Conservation (phyloP, 345 rosid species). For the Punica granatum region DNA sequence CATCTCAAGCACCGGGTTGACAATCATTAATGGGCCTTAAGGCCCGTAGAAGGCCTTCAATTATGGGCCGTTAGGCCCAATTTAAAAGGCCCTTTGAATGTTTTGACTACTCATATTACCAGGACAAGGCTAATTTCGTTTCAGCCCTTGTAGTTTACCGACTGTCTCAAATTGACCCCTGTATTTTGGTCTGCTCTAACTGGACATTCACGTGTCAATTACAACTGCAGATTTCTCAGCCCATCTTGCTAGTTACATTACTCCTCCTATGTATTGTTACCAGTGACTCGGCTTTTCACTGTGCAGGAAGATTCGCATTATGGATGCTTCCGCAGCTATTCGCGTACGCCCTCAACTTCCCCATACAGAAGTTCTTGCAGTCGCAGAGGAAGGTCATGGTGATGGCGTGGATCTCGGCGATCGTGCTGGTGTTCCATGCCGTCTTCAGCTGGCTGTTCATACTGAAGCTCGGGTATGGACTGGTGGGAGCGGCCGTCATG, state of each 20-base stretch:
- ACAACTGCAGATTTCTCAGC: background rate
- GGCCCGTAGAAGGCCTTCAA: no score
- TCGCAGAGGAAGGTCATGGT: constrained; percentile 82
- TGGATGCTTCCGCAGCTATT: constrained; percentile 86
- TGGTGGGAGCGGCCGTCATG: constrained; percentile 72
- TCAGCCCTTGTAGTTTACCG: background rate
- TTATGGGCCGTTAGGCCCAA: background rate
- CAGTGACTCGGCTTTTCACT: background rate
- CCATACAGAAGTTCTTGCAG: constrained; percentile 78
- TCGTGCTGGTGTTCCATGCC: constrained; percentile 49
- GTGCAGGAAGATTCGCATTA: constrained; percentile 54
- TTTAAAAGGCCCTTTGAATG: background rate
- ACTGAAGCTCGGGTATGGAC: constrained; percentile 63
- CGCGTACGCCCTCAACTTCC: constrained; percentile 82
- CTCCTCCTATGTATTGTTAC: background rate
- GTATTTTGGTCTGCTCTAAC: background rate
- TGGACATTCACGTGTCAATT: background rate
- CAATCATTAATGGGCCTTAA: no score
- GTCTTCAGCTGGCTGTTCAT: constrained; percentile 80
- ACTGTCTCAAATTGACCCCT: background rate
- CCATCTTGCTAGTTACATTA: no score
- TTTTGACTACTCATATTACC: background rate
- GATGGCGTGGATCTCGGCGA: constrained; percentile 69
- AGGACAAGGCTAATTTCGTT: background rate
- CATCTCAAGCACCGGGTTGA: no score